phyloP scores from a whole-genome alignment of 176 grass and related monocot species.

The Oryza meridionalis region DNA sequence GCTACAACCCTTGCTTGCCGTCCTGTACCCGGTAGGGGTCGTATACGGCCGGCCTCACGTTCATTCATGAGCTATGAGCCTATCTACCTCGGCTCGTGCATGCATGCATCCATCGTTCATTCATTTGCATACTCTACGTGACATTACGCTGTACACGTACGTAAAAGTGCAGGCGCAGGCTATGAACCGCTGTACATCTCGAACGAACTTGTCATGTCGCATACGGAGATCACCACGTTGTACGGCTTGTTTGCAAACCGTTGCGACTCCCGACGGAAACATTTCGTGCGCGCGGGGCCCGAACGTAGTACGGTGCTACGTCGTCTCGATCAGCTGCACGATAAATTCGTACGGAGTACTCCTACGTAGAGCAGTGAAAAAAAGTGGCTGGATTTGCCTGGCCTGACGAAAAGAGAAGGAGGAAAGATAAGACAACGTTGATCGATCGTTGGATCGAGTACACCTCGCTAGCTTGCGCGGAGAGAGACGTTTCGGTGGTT shows the following conservation, averaged over 20 bases:
- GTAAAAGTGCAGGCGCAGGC: too few relatives aligned
- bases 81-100: too few relatives aligned
- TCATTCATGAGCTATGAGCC: too few relatives aligned
- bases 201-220: background rate
- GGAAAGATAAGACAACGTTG: constrained; percentile 15
- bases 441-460: background rate
- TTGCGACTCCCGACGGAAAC: background rate
- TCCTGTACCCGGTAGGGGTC: background rate
- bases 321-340: background rate
- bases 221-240: background rate
- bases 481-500: background rate
- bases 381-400: background rate
- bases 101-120: too few relatives aligned
- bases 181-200: background rate
- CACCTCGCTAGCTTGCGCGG: background rate
- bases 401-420: constrained; percentile 26
- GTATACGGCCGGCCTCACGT: background rate
- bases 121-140: too few relatives aligned
- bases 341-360: too few relatives aligned
- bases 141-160: too few relatives aligned
- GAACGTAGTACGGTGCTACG: background rate
- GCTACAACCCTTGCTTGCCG: background rate
- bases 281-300: background rate
- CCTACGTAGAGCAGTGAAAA: background rate
- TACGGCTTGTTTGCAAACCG: too few relatives aligned